Evolutionary conservation across 257 asterid species (phyloP).

Genomic region (Penstemon barbatus): DNA sequence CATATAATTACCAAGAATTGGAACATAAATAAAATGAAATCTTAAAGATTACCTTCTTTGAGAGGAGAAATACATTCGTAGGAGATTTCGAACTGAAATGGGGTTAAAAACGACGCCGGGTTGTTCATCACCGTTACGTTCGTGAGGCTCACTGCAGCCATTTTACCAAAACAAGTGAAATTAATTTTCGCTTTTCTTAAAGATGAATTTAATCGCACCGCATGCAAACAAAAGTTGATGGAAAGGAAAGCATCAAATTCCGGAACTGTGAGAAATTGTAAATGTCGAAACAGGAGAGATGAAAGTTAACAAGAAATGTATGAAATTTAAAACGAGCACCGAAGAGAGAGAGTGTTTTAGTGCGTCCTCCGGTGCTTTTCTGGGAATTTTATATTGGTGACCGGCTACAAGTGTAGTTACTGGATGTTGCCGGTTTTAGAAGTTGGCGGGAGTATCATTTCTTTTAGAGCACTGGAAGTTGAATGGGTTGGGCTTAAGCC

Average conservation of each 20-base stretch:
- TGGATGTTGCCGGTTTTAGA: slow-evolving; percentile 46
- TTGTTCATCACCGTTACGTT: slow-evolving; percentile 91
- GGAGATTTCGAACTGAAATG: slow-evolving; percentile 95
- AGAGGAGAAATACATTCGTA: slow-evolving; percentile 90
- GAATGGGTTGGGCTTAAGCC: slow-evolving; percentile 13
- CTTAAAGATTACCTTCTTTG: slow-evolving; percentile 59
- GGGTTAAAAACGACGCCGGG: slow-evolving; percentile 82
- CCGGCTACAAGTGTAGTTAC: slow-evolving; percentile 40
- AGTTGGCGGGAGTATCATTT: slow-evolving; percentile 57
- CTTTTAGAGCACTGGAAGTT: slow-evolving; percentile 19
- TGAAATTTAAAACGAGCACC: slow-evolving; percentile 18
- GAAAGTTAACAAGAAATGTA: slow-evolving; percentile 27
- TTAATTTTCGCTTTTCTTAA: slow-evolving; percentile 14
- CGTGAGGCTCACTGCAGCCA: slow-evolving; percentile 93
- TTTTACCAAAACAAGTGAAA: slow-evolving; percentile 30
- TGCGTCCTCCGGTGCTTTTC: not conserved
- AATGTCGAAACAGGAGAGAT: slow-evolving; percentile 3
- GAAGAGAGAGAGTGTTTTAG: not conserved
- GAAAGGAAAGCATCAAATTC: slow-evolving; percentile 18
- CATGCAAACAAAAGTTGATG: slow-evolving; percentile 31
- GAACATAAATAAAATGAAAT: not conserved
- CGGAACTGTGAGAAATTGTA: not conserved
- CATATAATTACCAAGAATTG: not conserved
- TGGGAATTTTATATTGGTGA: slow-evolving; percentile 29
- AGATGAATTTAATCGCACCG: slow-evolving; percentile 15